These are phyloP conservation scores for Jatropha multifida DNA, from an alignment of 441 rosid genomes.

Conservation along the genomic window DNA sequence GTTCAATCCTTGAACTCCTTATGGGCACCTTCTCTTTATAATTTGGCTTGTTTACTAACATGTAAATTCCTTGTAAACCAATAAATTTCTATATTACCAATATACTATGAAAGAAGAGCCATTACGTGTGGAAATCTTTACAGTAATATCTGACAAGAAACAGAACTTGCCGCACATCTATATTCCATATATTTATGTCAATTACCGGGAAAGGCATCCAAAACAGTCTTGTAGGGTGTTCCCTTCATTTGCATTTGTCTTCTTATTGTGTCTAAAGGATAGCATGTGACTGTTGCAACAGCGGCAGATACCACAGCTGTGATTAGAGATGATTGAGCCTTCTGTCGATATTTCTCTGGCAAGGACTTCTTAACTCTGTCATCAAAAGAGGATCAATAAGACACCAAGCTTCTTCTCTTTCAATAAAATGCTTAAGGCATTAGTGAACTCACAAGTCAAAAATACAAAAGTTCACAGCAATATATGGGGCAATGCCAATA, in stretches of 20 bases:
- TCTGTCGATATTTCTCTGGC: conserved; percentile 79
- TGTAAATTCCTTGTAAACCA: background rate
- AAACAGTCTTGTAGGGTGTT: conserved; percentile 76
- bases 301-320: conserved; percentile 90
- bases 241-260: conserved; percentile 99
- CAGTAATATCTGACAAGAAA: background rate
- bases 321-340: conserved; percentile 72
- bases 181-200: background rate
- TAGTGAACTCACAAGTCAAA: conserved; percentile 84
- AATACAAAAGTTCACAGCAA: conserved; percentile 93
- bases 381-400: conserved; percentile 18
- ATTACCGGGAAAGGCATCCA: conserved; percentile 88
- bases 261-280: conserved; percentile 97
- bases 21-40: background rate
- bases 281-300: conserved; percentile 87
- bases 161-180: background rate
- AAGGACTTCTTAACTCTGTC: conserved; percentile 86
- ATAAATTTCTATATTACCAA: background rate
- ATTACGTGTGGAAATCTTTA: background rate
- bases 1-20: background rate
- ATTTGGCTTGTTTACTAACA: background rate
- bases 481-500: conserved; percentile 92
- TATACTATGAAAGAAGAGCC: background rate
- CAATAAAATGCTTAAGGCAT: conserved; percentile 15
- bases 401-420: background rate